Conservation (phyloP, 805 yeast species). For the Zygosaccharomyces rouxii region DNA sequence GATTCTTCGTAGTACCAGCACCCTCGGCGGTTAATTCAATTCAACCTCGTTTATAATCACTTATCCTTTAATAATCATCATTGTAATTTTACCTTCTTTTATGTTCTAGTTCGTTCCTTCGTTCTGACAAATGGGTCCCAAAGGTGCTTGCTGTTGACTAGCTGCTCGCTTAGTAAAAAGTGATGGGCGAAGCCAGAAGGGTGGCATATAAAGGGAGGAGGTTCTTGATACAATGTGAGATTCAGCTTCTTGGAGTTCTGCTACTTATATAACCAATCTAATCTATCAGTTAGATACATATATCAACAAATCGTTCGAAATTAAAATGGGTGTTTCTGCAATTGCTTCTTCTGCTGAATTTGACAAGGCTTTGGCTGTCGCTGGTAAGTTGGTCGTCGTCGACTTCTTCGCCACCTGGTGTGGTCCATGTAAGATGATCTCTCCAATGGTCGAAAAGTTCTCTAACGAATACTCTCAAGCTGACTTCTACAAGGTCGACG, state of each 20-base stretch:
- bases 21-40: too few relatives aligned
- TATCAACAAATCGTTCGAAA: conserved; percentile 1
- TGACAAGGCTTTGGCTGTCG: conserved; percentile 54
- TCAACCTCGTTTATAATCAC: too few relatives aligned
- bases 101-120: conserved; percentile 2
- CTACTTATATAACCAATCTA: background rate
- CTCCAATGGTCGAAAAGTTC: conserved; percentile 86
- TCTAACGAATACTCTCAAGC: conserved; percentile 57
- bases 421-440: conserved; percentile 97
- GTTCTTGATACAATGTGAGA: background rate
- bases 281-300: background rate
- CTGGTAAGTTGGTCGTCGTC: conserved; percentile 74
- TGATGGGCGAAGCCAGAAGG: conserved; percentile 5
- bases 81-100: background rate
- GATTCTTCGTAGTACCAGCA: too few relatives aligned
- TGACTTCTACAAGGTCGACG: conserved; percentile 85
- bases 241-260: background rate
- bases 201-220: conserved; percentile 4
- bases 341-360: conserved; percentile 56
- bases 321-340: conserved; percentile 49
- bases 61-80: background rate
- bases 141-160: too few relatives aligned
- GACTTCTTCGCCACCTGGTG: conserved; percentile 99
- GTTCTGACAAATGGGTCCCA: conserved; percentile 3
- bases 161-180: conserved; percentile 14